Percentiles rank a stretch among this genome's conserved stretches.
Evolutionary conservation across 2,329 filamentous ascomycete genomes (phyloP).

Genomic region (Teratosphaeria epicoccoides): DNA sequence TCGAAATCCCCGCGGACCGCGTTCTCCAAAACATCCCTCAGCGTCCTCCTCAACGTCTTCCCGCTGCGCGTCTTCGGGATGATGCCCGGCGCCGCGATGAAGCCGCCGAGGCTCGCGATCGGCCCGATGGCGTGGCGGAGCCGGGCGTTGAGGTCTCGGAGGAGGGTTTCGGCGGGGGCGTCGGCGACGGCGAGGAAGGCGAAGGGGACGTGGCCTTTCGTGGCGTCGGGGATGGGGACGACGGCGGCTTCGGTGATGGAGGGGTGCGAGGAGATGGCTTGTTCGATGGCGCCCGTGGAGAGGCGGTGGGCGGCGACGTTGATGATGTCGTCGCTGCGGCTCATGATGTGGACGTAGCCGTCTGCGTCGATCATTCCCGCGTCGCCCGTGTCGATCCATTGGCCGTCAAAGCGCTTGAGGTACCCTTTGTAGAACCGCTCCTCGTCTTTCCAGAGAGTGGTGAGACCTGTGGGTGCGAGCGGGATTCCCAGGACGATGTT

Average conservation of each 20-base stretch:
- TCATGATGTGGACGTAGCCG: slow-evolving; percentile 47
- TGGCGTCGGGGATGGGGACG: slow-evolving; percentile 69
- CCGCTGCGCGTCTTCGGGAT: slow-evolving; percentile 89
- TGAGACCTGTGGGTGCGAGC: slow-evolving; percentile 74
- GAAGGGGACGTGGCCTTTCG: slow-evolving; percentile 88
- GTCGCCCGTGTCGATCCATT: slow-evolving; percentile 86
- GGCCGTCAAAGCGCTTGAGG: slow-evolving; percentile 66
- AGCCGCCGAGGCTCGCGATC: slow-evolving; percentile 75
- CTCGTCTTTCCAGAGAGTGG: slow-evolving; percentile 76
- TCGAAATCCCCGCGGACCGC: slow-evolving; percentile 63
- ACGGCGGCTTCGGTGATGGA: slow-evolving; percentile 75
- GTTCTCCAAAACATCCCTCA: slow-evolving; percentile 77
- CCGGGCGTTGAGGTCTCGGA: slow-evolving; percentile 57
- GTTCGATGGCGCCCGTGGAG: slow-evolving; percentile 80
- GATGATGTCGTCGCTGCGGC: slow-evolving; percentile 70
- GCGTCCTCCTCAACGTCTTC: slow-evolving; percentile 73
- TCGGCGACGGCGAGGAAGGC: slow-evolving; percentile 64
- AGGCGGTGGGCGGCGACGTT: slow-evolving; percentile 92
- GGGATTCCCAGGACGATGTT: slow-evolving; percentile 82
- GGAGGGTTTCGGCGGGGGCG: slow-evolving; percentile 36
- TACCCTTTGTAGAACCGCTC: slow-evolving; percentile 80
- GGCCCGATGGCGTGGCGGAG: slow-evolving; percentile 75
- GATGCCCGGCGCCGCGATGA: slow-evolving; percentile 74
- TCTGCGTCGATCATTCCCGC: slow-evolving; percentile 67
- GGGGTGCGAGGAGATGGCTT: slow-evolving; percentile 75